phyloP scores from a whole-genome alignment of 331 rosid genomes.

The Arachis monticola region DNA sequence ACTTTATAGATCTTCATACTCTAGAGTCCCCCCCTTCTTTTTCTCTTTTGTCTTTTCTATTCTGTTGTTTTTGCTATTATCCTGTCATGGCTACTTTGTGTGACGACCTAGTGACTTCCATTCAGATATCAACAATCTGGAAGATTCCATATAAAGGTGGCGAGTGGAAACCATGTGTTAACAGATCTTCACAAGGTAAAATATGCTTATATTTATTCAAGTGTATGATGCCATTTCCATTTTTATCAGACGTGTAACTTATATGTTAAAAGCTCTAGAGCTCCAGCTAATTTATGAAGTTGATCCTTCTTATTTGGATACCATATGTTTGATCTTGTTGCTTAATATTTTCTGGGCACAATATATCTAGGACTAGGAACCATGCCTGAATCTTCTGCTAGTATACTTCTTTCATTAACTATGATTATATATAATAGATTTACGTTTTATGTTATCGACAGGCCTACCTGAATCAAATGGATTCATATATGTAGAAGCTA shows the following conservation, averaged over 20 bases:
- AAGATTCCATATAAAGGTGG: slow-evolving; percentile 72
- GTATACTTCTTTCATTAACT: not conserved
- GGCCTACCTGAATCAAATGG: slow-evolving; percentile 93
- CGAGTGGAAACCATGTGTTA: slow-evolving; percentile 82
- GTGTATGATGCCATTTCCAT: slow-evolving; percentile 25
- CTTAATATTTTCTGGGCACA: not conserved
- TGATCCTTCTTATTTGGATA: slow-evolving; percentile 3
- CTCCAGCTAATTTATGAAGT: slow-evolving; percentile 12
- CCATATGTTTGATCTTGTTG: slow-evolving; percentile 27
- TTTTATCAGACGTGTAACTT: not conserved
- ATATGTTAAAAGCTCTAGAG: slow-evolving; percentile 19
- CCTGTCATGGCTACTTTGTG: slow-evolving; percentile 3
- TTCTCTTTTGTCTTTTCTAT: no score
- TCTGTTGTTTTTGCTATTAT: no score
- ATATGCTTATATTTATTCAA: not conserved
- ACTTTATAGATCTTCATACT: slow-evolving; percentile 16
- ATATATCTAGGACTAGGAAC: slow-evolving; percentile 3
- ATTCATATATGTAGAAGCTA: slow-evolving; percentile 92
- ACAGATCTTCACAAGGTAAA: slow-evolving; percentile 71
- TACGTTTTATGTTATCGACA: slow-evolving; percentile 38
- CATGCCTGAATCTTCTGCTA: slow-evolving; percentile 6
- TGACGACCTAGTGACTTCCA: slow-evolving; percentile 45
- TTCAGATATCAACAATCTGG: slow-evolving; percentile 93
- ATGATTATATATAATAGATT: slow-evolving; percentile 7
- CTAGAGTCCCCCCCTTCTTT: not conserved